Evolutionary conservation across 129 eudicot species (phyloP).

Genomic region (Mikania micrantha): DNA sequence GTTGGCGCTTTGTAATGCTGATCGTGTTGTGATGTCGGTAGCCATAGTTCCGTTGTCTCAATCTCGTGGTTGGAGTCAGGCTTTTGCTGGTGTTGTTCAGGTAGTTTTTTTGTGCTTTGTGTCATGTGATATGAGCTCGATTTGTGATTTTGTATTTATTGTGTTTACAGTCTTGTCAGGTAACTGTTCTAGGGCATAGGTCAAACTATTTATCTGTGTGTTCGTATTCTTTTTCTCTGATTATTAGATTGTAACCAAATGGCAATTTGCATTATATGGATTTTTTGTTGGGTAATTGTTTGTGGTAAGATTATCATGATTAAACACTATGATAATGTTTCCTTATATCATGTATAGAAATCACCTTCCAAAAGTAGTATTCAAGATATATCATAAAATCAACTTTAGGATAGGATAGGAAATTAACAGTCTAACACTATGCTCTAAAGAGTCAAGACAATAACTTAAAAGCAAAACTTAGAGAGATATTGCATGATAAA

Average conservation of each 20-base stretch:
- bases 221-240: neutral
- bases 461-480: neutral
- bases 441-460: neutral
- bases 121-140: neutral
- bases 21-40: constrained; percentile 96
- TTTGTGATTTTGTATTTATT: neutral
- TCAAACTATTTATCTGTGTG: neutral
- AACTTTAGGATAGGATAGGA: neutral
- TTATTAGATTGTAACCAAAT: neutral
- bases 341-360: neutral
- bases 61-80: constrained; percentile 70
- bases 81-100: constrained; percentile 99
- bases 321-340: neutral
- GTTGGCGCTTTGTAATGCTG: constrained; percentile 87
- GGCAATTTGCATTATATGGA: neutral
- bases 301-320: neutral
- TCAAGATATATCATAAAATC: neutral
- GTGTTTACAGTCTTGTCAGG: neutral
- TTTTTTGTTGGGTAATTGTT: neutral
- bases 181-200: neutral
- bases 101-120: constrained; percentile 23
- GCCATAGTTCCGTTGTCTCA: constrained; percentile 81
- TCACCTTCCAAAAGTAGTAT: neutral
- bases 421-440: neutral
- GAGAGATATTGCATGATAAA: neutral